phyloP scores from a whole-genome alignment of 78 protist species.

The Protostelium mycophagum region DNA sequence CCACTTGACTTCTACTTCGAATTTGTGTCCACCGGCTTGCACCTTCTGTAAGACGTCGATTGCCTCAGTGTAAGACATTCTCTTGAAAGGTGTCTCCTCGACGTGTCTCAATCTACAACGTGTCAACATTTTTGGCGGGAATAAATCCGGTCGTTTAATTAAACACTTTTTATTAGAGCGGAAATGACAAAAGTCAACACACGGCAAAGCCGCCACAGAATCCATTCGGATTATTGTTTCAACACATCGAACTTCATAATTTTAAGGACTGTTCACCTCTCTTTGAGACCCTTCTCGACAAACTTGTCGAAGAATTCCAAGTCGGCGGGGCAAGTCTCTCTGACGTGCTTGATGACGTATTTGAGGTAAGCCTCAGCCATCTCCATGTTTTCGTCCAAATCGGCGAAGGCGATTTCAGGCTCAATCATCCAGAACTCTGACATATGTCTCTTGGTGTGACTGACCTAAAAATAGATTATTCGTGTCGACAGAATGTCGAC shows the following conservation, averaged over 20 bases:
- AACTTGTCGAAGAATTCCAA: conserved; percentile 30
- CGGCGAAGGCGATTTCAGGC: conserved; percentile 82
- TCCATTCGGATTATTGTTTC: background rate
- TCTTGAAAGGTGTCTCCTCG: conserved; percentile 9
- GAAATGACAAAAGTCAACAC: background rate
- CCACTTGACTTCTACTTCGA: conserved; percentile 21
- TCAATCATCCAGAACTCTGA: conserved; percentile 93
- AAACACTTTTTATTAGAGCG: background rate
- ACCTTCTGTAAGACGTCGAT: conserved; percentile 42
- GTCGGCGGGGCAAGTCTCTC: conserved; percentile 22
- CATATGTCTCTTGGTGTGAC: conserved; percentile 77
- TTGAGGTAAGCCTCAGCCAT: conserved; percentile 62
- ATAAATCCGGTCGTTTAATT: background rate
- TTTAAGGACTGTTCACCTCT: background rate
- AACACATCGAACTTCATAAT: too few species aligned
- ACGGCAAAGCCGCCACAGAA: background rate
- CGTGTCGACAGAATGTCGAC: background rate
- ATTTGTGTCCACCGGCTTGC: background rate
- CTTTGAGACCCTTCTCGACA: background rate
- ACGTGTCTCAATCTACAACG: conserved; percentile 18
- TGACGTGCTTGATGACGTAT: conserved; percentile 12
- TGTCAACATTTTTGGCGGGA: conserved; percentile 10
- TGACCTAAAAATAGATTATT: too few species aligned
- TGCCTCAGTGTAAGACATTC: conserved; percentile 76
- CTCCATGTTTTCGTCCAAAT: conserved; percentile 53